A percentile compares a stretch with the other conserved stretches of the same genome.
Conservation (phyloP, 768 basidiomycete species). For the Phanerochaete carnosa region DNA sequence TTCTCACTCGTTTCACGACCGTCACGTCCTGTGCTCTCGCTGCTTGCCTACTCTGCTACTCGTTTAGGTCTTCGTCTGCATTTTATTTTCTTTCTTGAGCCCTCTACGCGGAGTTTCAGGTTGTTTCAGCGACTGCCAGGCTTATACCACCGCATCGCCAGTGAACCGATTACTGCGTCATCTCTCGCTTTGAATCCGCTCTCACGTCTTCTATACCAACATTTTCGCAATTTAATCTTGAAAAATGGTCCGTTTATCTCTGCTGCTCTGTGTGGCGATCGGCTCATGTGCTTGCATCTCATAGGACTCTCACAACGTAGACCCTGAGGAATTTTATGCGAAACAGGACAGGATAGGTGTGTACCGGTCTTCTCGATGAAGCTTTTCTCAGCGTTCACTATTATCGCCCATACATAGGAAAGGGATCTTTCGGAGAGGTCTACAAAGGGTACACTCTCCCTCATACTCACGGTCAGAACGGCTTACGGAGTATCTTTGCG, state of each 20-base stretch:
- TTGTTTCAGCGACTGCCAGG: neutral
- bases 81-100: neutral
- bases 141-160: constrained; percentile 2
- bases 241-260: constrained; percentile 23
- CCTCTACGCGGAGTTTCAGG: constrained; percentile 4
- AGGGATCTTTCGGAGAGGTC: constrained; percentile 99
- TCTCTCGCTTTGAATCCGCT: neutral
- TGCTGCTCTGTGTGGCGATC: neutral
- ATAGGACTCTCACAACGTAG: constrained; percentile 69
- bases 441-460: constrained; percentile 81
- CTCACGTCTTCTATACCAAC: constrained; percentile 6
- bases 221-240: neutral
- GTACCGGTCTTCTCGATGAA: constrained; percentile 18
- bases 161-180: constrained; percentile 3
- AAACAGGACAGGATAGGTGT: constrained; percentile 95
- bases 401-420: constrained; percentile 51
- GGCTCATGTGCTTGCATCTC: neutral
- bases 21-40: constrained; percentile 8
- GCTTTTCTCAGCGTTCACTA: neutral
- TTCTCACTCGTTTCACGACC: constrained; percentile 8
- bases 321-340: constrained; percentile 97
- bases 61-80: neutral
- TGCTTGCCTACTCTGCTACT: constrained; percentile 10
- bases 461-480: neutral
- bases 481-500: neutral